Evolutionary conservation across 768 basidiomycete species (phyloP).

Genomic region (Clitopilus passeckerianus): DNA sequence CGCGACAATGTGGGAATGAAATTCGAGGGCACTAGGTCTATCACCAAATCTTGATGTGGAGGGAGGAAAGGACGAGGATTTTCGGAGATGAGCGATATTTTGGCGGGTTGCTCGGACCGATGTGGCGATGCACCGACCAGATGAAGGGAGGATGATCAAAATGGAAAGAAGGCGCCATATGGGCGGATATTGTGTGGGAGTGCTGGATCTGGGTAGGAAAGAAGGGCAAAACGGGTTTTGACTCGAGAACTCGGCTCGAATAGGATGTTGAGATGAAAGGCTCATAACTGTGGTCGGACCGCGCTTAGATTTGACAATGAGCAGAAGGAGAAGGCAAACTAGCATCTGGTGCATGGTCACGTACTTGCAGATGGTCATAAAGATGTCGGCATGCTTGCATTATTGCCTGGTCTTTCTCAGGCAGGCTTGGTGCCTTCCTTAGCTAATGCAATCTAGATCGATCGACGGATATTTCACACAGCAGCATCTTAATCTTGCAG

Average conservation of each 20-base stretch:
- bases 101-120: conserved; percentile 9
- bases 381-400: not conserved
- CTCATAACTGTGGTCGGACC: not conserved
- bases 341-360: not conserved
- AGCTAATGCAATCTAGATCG: not conserved
- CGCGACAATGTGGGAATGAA: not conserved
- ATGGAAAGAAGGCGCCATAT: conserved; percentile 8
- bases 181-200: conserved; percentile 10
- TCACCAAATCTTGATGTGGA: not conserved
- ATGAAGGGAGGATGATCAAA: conserved; percentile 10
- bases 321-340: not conserved
- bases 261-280: not conserved
- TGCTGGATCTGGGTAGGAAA: not conserved
- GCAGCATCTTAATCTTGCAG: conserved; percentile 7
- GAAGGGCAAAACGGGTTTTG: not conserved
- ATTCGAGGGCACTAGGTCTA: not conserved
- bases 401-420: no score
- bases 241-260: not conserved
- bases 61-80: conserved; percentile 4
- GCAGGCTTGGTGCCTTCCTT: not conserved
- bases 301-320: not conserved
- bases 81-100: conserved; percentile 11
- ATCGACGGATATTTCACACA: conserved; percentile 2
- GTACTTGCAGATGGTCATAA: not conserved
- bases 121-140: conserved; percentile 10